Base-by-base conservation (phyloP, 495 filamentous ascomycete species). In the Aspergillus hancockii region DNA sequence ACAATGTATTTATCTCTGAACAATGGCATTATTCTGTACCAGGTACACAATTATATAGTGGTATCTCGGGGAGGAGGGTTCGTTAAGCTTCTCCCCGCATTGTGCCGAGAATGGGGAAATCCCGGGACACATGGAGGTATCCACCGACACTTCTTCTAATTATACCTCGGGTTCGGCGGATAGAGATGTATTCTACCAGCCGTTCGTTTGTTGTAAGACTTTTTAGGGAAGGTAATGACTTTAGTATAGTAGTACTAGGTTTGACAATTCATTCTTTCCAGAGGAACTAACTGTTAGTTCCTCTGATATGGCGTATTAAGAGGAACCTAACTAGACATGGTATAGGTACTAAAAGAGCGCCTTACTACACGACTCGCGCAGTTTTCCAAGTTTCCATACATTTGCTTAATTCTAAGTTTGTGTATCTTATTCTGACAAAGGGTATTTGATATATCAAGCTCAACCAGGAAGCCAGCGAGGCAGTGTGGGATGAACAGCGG, bases 401-500 rank as follows among this genome's bases (percentile, higher is more conserved):
- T 28, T 28, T 28, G 3, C 25, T 28, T 28, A 28, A 28, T 3
- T 7, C 25, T 28, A 28, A 7, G 7, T 7, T 28, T 3, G 25
- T 28, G 3, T 28, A 28, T 28, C 25, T 28, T 3, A 7, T 28
- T 28, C 7, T 7, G 25, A 28, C 3, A 28, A 28, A 28, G 7
- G 25, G 25, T 7, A 3, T 28, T 28, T 28, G 7, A 28, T 71
- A 75, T 54, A 71, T 81, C 53, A 73, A 75, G 49, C 54, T 79
- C 16, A 70, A 68, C 18, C 72, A 77, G 52, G 52, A 71, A 36
- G 75, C 82, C 1, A 57, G 57, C 2, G 63, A 55, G 4, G 75
- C 78, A 0, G 47, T 40, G 0, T 84, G 82, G 81, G 58, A 76
- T 49, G 72, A 79, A 5, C 49, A 63, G 0, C 53, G 52, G 1